Evolutionary conservation across 106 monocot species (phyloP), one percentile per base, ranked within the genome.

Genomic region (Posidonia australis): DNA sequence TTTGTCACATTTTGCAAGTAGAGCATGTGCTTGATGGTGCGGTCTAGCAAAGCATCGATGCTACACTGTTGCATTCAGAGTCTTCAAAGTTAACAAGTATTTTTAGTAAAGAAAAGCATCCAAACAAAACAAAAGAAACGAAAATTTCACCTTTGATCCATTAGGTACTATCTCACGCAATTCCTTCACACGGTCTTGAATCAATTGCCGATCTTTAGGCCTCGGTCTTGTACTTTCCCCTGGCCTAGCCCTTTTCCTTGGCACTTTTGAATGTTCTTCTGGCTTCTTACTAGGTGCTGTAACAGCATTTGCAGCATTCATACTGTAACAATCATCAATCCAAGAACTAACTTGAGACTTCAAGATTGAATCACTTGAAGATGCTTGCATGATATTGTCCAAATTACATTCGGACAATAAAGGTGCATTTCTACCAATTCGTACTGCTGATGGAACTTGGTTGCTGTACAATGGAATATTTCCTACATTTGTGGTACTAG

Each of bases 181-280:
- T 63, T 98, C 98, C 64, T 98, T 98, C 2, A 98, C 83, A 56
- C 87, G 91, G 73, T 98, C 98, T 65, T 98, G 98, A 27, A 98
- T 98, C 63, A 81, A 83, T 49, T 98, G 98, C 44, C 98, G 84
- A 67, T 98, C 98, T 81, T 88, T 98, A 18, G 98, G 98, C 54
- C 98, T 85, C 19, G 91, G 87, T 2, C 91, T 76, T 19, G 80
- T 74, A 48, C 85, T 88, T 70, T 98, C 98, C n/a, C 98, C 98
- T 36, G 91, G 87, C 63, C 79, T 82, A 14, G 91, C 87, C 57
- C 88, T 87, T 72, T 85, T 98, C 73, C 74, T 87, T 47, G 72
- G 70, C 43, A 77, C 63, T 46, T 85, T 91, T 5, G 28, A 49
- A 28, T 64, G 22, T 70, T 77, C 82, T 44, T 84, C 82, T 51